These are phyloP conservation scores for Panaeolus cyanescens DNA, from an alignment of 768 basidiomycete species.

Conservation along the genomic window DNA sequence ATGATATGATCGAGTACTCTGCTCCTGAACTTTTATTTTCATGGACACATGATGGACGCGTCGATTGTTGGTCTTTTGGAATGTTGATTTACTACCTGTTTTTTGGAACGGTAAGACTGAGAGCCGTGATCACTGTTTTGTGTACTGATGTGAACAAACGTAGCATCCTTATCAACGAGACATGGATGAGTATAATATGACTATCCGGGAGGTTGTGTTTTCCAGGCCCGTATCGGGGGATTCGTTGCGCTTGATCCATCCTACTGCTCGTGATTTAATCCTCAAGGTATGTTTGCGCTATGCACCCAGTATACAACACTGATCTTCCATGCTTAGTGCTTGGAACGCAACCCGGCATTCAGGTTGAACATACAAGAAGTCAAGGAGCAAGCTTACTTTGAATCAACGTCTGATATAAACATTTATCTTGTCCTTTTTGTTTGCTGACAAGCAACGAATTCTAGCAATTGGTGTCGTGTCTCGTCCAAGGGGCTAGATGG, in stretches of 20 bases:
- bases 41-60: constrained; percentile 52
- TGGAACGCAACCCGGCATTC: constrained; percentile 55
- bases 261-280: constrained; percentile 44
- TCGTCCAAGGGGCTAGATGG: constrained; percentile 27
- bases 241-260: constrained; percentile 26
- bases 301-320: not conserved
- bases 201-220: constrained; percentile 35
- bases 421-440: constrained; percentile 7
- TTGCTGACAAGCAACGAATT: not conserved
- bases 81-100: constrained; percentile 52
- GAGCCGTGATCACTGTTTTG: not conserved
- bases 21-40: constrained; percentile 59
- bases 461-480: constrained; percentile 45
- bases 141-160: not conserved
- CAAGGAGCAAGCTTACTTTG: constrained; percentile 51
- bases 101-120: constrained; percentile 40
- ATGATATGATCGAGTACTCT: constrained; percentile 27
- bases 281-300: constrained; percentile 35
- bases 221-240: constrained; percentile 24
- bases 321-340: constrained; percentile 38
- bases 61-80: constrained; percentile 66
- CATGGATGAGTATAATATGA: constrained; percentile 20
- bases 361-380: constrained; percentile 43
- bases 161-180: constrained; percentile 44
- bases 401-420: constrained; percentile 39